These are phyloP conservation scores for Russula vinacea DNA, from an alignment of 768 basidiomycete species.

Conservation along the genomic window DNA sequence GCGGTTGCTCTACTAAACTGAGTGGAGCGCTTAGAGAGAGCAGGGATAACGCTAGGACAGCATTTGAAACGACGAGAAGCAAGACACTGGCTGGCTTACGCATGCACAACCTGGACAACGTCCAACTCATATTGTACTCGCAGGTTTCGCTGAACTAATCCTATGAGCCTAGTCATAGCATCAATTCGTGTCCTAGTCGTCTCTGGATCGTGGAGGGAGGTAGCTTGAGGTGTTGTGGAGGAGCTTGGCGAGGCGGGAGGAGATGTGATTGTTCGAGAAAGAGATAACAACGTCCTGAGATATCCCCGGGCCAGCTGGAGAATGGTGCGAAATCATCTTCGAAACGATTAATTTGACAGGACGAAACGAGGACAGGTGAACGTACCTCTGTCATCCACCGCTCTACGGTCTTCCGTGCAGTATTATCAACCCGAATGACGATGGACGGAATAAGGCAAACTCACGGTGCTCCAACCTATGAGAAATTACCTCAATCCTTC, in stretches of 20 bases:
- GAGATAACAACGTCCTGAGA: conserved; percentile 53
- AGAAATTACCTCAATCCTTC: conserved; percentile 26
- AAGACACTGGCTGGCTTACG: conserved; percentile 50
- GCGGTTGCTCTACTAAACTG: conserved; percentile 75
- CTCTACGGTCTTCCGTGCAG: conserved; percentile 23
- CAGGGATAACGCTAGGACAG: conserved; percentile 66
- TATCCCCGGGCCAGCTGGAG: conserved; percentile 60
- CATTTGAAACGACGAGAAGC: conserved; percentile 6
- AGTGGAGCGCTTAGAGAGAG: conserved; percentile 69
- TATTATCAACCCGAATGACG: not conserved
- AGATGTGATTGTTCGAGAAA: conserved; percentile 41
- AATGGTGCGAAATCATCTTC: conserved; percentile 72
- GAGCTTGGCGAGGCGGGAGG: conserved; percentile 37
- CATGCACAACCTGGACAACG: conserved; percentile 64
- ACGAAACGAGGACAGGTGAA: not conserved
- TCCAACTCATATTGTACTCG: conserved; percentile 76
- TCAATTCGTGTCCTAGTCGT: conserved; percentile 56
- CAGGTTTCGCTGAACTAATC: conserved; percentile 63
- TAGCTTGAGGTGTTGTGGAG: conserved; percentile 42
- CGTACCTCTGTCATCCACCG: conserved; percentile 29
- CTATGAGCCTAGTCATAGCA: conserved; percentile 60
- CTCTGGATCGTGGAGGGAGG: conserved; percentile 38
- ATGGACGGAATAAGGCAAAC: not conserved
- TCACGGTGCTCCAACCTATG: conserved; percentile 26
- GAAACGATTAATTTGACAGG: not conserved